These are phyloP conservation scores for Apophysomyces trapeziformis DNA, from an alignment of 371 early-diverging fungal species.

Conservation along the genomic window DNA sequence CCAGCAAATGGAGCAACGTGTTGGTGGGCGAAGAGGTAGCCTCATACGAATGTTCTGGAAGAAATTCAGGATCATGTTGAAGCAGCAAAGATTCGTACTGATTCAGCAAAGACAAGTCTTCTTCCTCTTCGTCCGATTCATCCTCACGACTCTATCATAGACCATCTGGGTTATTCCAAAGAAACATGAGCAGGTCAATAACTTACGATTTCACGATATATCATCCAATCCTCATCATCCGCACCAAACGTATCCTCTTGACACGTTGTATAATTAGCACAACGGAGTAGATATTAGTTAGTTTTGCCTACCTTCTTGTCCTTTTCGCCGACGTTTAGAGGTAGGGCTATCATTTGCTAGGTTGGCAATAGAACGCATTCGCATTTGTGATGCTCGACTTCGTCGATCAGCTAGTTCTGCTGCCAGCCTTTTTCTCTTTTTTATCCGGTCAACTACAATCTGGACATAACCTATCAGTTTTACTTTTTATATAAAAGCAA, in stretches of 20 bases:
- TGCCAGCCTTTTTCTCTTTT: conserved; percentile 64
- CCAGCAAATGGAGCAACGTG: conserved; percentile 52
- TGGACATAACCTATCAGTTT: background rate
- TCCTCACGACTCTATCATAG: conserved; percentile 73
- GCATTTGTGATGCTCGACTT: conserved; percentile 82
- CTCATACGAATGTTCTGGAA: conserved; percentile 57
- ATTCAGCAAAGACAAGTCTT: conserved; percentile 65
- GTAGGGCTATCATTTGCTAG: conserved; percentile 69
- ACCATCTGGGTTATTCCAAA: background rate
- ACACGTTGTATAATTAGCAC: background rate
- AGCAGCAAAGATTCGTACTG: conserved; percentile 74
- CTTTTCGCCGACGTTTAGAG: conserved; percentile 60
- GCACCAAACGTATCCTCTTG: conserved; percentile 90
- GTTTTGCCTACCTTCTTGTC: conserved; percentile 52
- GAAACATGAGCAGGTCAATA: background rate
- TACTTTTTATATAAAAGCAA: background rate
- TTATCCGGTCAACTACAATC: conserved; percentile 65
- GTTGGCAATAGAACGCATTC: conserved; percentile 86
- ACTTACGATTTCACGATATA: conserved; percentile 87
- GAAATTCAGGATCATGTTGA: conserved; percentile 76
- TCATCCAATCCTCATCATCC: conserved; percentile 92
- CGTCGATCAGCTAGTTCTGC: conserved; percentile 84
- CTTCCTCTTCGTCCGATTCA: conserved; percentile 86
- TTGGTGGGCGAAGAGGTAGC: conserved; percentile 52
- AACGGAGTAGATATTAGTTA: background rate